Conservation (phyloP, 768 basidiomycete species). For the Inosperma sp. region DNA sequence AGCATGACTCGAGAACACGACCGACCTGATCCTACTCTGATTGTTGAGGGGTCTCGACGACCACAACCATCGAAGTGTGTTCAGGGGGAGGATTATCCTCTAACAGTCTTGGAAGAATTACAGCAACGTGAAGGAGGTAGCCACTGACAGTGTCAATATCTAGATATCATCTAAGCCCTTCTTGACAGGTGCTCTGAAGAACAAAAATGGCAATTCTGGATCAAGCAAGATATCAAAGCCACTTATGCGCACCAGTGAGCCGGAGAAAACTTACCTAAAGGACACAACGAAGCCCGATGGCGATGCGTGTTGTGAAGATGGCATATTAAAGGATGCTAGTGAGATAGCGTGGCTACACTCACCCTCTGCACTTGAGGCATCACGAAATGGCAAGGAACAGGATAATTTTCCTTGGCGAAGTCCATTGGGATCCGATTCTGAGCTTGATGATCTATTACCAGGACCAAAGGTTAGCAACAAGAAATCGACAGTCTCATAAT, state of each 20-base stretch:
- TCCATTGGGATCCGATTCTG: no score
- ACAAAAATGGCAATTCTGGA: no score
- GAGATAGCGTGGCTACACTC: neutral
- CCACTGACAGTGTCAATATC: neutral
- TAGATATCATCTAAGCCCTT: neutral
- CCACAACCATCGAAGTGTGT: neutral
- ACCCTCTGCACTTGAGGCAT: neutral
- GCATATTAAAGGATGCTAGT: neutral
- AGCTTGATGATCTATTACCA: no score
- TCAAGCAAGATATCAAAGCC: neutral
- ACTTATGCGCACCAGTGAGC: neutral
- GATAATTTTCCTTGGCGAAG: no score
- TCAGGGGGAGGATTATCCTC: neutral
- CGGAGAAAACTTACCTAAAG: neutral
- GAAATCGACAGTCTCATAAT: no score
- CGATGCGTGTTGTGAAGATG: neutral
- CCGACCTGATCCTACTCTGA: neutral
- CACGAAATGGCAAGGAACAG: neutral
- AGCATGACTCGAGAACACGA: no score
- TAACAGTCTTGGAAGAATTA: neutral
- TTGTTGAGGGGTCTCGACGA: neutral
- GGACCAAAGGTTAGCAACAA: no score
- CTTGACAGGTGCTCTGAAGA: conserved; percentile 1
- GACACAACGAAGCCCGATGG: neutral
- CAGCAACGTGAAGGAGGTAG: neutral